Base-by-base conservation (phyloP, 352 stramenopile genomes). In the Lagenidium sp. region DNA sequence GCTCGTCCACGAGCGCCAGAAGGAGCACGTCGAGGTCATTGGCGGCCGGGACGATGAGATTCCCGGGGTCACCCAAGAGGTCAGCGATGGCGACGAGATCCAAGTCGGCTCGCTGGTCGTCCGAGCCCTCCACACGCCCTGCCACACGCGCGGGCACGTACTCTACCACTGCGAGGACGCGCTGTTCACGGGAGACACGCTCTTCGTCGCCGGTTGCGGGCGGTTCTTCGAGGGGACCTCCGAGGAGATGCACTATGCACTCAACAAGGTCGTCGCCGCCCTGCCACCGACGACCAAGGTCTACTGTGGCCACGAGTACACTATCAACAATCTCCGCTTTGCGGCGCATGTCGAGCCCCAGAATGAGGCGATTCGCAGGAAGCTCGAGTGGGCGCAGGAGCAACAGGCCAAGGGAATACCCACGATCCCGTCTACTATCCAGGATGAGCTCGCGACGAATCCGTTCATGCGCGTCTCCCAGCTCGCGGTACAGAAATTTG, bases 221-320 rank as follows among this genome's bases (percentile, higher is more conserved):
- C 69, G 86, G 11, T 95, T 97, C 64, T 82, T 84, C 51, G 68
- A 45, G 13, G 88, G 66, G 21, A 85, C 64, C n/a, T 70, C 70
- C 15, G 59, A 57, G 0, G 78, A 97, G 52, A 96, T 96, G 85
- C 70, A 93, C 47, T 44, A 82, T 39, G 80, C 78, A 39, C 56
- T 94, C 36, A 86, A 89, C 42, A 55, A 81, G 12, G 77, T 94
- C 11, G 60, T 96, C 21, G 78, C 76, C 5, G 57, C 50, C 32
- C 60, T 95, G 18, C 81, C 81, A 2, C 36, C 60, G 8, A 35
- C 61, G 30, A 96, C 85, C 4, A 76, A 78, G 30, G 72, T 96
- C 44, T 96, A 82, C 55, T 89, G 82, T 50, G 89, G 86, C 15
- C 93, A 98, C 57, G 93, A 98, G 68, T 97, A 98, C 58, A 96